Percentiles rank a stretch among this genome's conserved stretches.
These are phyloP conservation scores for Reutealis trisperma DNA, from an alignment of 345 rosid genomes.

Conservation along the genomic window DNA sequence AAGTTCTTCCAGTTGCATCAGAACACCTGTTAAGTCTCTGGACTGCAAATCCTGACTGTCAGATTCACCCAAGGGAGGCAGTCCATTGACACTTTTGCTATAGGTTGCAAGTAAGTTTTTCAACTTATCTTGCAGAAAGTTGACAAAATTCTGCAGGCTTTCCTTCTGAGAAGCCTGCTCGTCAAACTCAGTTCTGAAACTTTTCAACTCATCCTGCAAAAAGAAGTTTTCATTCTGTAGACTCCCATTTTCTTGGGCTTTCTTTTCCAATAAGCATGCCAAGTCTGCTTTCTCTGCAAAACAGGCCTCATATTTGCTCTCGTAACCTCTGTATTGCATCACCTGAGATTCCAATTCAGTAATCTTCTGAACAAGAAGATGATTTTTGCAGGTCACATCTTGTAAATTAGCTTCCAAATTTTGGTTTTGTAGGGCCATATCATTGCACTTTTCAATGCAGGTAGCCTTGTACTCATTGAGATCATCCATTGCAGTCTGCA, in stretches of 20 bases:
- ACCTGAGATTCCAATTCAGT: conserved; percentile 65
- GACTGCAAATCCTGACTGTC: conserved; percentile 43
- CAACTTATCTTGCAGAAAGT: conserved; percentile 47
- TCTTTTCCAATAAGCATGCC: conserved; percentile 56
- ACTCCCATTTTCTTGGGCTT: conserved; percentile 50
- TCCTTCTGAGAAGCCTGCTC: conserved; percentile 49
- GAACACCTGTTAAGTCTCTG: conserved; percentile 36
- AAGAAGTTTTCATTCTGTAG: conserved; percentile 47
- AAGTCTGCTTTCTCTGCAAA: conserved; percentile 63
- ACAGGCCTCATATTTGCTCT: conserved; percentile 59
- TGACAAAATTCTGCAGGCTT: conserved; percentile 46
- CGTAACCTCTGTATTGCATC: conserved; percentile 49
- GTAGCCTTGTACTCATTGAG: conserved; percentile 58
- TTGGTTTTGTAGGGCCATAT: conserved; percentile 58
- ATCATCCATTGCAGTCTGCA: conserved; percentile 67
- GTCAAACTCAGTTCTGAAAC: conserved; percentile 44
- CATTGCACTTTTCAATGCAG: conserved; percentile 58
- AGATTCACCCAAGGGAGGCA: conserved; percentile 36
- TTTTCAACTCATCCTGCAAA: conserved; percentile 57
- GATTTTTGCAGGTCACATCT: conserved; percentile 54
- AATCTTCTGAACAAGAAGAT: conserved; percentile 60
- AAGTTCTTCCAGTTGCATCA: conserved; percentile 51
- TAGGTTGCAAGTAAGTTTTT: conserved; percentile 43
- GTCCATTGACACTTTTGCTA: conserved; percentile 39
- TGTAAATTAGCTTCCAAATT: conserved; percentile 56